Percentiles rank a stretch among this genome's conserved stretches.
phyloP scores from a whole-genome alignment of 176 grass and related monocot species.

The Eragrostis curvula region DNA sequence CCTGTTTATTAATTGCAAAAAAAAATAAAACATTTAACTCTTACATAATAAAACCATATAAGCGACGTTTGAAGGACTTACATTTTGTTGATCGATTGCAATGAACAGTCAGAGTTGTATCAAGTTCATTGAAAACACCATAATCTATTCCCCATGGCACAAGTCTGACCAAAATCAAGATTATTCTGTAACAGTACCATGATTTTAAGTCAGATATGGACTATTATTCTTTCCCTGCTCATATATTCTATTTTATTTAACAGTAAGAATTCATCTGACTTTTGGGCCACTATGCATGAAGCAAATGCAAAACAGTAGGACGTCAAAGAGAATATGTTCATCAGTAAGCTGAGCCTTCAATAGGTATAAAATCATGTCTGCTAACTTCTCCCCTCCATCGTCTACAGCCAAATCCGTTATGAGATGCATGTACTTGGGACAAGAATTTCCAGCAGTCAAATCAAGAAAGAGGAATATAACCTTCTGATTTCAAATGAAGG shows the following conservation, averaged over 20 bases:
- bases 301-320: constrained; percentile 21
- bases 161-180: not conserved
- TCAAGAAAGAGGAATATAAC: constrained; percentile 44
- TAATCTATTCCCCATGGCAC: not conserved
- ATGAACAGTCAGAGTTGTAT: not conserved
- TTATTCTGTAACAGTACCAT: constrained; percentile 22
- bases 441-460: not conserved
- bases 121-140: constrained; percentile 5
- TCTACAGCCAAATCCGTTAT: constrained; percentile 23
- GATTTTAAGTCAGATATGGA: not conserved
- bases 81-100: constrained; percentile 10
- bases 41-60: not conserved
- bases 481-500: constrained; percentile 52
- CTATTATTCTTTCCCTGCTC: constrained; percentile 22
- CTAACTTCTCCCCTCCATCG: constrained; percentile 6
- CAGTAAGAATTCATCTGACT: not conserved
- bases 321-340: constrained; percentile 32
- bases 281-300: constrained; percentile 9
- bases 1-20: constrained; percentile 8
- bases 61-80: not conserved
- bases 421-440: constrained; percentile 1
- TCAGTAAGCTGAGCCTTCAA: not conserved
- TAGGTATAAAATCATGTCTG: constrained; percentile 18
- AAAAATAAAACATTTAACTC: not conserved
- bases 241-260: not conserved